Conservation (phyloP, 768 basidiomycete species). For the Termitomyces sp. region DNA sequence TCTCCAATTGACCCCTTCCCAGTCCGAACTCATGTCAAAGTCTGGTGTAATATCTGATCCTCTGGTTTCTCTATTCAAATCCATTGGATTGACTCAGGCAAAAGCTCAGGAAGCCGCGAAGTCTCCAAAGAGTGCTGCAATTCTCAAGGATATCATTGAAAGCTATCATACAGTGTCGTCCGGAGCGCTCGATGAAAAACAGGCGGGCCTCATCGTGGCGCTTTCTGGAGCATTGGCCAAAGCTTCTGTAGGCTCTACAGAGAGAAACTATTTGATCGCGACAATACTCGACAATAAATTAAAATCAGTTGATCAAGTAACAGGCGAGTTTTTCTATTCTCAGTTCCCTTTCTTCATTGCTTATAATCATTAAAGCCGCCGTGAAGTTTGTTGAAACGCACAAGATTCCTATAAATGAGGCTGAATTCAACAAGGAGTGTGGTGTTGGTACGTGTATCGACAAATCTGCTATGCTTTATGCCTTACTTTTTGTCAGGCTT, state of each 20-base stretch:
- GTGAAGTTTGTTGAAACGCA: slow-evolving; percentile 67
- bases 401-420: slow-evolving; percentile 54
- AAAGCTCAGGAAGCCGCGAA: slow-evolving; percentile 83
- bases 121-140: slow-evolving; percentile 66
- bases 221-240: slow-evolving; percentile 62
- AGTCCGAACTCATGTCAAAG: slow-evolving; percentile 19
- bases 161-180: slow-evolving; percentile 37
- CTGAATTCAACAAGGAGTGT: slow-evolving; percentile 70
- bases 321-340: slow-evolving; percentile 46
- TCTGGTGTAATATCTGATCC: slow-evolving; percentile 22
- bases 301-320: slow-evolving; percentile 80
- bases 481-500: slow-evolving; percentile 50
- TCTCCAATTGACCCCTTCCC: not conserved
- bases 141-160: slow-evolving; percentile 66
- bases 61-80: slow-evolving; percentile 54
- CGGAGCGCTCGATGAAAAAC: slow-evolving; percentile 69
- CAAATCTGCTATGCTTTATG: slow-evolving; percentile 2
- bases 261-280: slow-evolving; percentile 56
- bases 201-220: slow-evolving; percentile 61
- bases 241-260: slow-evolving; percentile 40
- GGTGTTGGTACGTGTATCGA: slow-evolving; percentile 68
- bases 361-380: slow-evolving; percentile 43
- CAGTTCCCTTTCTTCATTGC: not conserved
- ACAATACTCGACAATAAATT: slow-evolving; percentile 69
- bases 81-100: slow-evolving; percentile 67